Conservation (phyloP, 2,329 filamentous ascomycete species). For the Alternaria infectoria region DNA sequence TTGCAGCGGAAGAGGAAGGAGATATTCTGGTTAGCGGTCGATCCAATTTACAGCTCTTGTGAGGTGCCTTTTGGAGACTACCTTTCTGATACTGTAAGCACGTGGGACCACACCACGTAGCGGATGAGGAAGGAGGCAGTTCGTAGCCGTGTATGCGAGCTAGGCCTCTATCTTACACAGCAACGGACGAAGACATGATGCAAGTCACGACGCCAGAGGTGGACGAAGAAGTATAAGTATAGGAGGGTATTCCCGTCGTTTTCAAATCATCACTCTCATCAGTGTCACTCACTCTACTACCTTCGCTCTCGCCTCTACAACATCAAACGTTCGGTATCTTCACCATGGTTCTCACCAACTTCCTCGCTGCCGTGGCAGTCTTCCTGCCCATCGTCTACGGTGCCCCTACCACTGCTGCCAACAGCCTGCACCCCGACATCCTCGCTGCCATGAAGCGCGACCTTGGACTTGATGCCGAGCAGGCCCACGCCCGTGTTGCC, state of each 20-base stretch:
- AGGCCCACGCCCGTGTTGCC: constrained; percentile 49
- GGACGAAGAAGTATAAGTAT: constrained; percentile 26
- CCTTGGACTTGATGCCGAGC: constrained; percentile 49
- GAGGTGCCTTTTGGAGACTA: constrained; percentile 17
- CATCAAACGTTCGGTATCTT: constrained; percentile 25
- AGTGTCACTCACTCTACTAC: constrained; percentile 23
- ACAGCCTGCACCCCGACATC: constrained; percentile 50
- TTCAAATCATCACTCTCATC: constrained; percentile 8
- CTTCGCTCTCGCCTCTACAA: constrained; percentile 34
- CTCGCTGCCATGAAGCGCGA: constrained; percentile 55
- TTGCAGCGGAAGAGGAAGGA: constrained; percentile 26
- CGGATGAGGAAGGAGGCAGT: constrained; percentile 27
- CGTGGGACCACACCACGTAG: constrained; percentile 5
- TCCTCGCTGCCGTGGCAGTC: constrained; percentile 49
- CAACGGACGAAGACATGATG: background rate
- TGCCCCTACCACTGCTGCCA: constrained; percentile 46
- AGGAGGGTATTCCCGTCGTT: constrained; percentile 4
- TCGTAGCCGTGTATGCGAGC: constrained; percentile 8
- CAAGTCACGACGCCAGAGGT: constrained; percentile 4
- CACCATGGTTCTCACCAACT: constrained; percentile 49
- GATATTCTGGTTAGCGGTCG: constrained; percentile 5
- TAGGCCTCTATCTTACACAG: constrained; percentile 4
- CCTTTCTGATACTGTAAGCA: constrained; percentile 14
- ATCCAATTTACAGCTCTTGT: constrained; percentile 13
- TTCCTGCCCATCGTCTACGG: constrained; percentile 52